Base-by-base conservation (phyloP, 2,329 filamentous ascomycete genomes). In the Mycogone perniciosa region DNA sequence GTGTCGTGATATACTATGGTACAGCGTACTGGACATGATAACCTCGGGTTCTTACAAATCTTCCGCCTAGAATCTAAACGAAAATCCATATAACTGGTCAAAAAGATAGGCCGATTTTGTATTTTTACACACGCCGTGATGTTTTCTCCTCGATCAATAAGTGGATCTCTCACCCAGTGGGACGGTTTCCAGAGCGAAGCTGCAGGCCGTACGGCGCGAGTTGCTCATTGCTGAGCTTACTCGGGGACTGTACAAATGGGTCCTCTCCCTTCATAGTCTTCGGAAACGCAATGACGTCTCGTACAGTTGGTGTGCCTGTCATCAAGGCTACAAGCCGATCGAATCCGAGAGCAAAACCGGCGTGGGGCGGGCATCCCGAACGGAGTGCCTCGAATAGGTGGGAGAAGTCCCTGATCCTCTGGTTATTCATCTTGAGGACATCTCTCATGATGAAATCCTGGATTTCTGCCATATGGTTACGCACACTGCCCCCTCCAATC, bases 251-350 rank as follows among this genome's bases (percentile, higher is more conserved):
- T 3, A 95, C 89, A 67, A 95, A 80, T 51, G 82, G 69, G 70
- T 99, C 93, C 63, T 95, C 88, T 1, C 93, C 91, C 65, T 84
- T 90, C 54, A 89, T 90, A 55, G 82, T 91, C 75, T 99, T 99
- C 0, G 93, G 95, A 63, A 99, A 99, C 0, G 91, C 91, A 67
- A 99, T 96, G 2, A 99, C 92, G 71, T 99, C 92, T 53, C 88
- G 76, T 3, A 99, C 86, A 1, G 86, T 90, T 8, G 86, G 77
- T 31, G 80, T 85, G 1, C 85, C 86, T 26, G 86, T 80, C 75
- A 99, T 80, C 1, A 96, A 73, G 0, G 92, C 86, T 37, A 93
- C 77, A 44, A 99, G 69, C 4, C 93, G 78, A 66, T 99, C 93
- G 65, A 96, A 96, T 0, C 93, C 93, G 11, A 99, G 73, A 0